phyloP scores from a whole-genome alignment of 192 early-diverging fungal species.

The Podila clonocystis region DNA sequence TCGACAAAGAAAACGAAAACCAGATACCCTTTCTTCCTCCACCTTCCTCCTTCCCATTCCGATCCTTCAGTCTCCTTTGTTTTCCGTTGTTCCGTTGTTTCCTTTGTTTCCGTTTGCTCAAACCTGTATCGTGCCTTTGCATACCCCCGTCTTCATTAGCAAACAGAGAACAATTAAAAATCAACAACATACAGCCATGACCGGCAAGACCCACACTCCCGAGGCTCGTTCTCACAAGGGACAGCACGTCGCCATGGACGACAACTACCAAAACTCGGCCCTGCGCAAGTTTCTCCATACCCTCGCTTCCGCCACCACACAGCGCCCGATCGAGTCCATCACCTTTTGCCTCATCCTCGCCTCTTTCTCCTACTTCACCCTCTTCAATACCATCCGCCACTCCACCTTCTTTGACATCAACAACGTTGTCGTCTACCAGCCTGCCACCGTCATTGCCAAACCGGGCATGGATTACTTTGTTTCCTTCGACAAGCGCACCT shows the following conservation, averaged over 20 bases:
- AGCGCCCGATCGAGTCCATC: conserved; percentile 86
- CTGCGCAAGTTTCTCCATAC: conserved; percentile 42
- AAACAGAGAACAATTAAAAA: background rate
- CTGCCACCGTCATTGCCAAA: conserved; percentile 53
- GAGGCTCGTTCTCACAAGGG: conserved; percentile 21
- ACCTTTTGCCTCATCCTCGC: conserved; percentile 74
- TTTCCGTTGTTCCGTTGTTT: no score
- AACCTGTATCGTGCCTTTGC: no score
- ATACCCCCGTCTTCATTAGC: no score
- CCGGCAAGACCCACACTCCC: conserved; percentile 49
- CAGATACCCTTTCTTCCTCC: background rate
- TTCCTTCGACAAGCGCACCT: conserved; percentile 54
- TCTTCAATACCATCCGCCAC: conserved; percentile 75
- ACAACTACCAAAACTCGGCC: conserved; percentile 38
- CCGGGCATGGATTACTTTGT: conserved; percentile 43
- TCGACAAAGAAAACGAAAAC: background rate
- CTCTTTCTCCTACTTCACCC: conserved; percentile 79
- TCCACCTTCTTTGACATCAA: conserved; percentile 68
- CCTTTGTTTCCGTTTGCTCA: no score
- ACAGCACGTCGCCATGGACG: conserved; percentile 23
- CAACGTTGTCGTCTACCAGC: conserved; percentile 52
- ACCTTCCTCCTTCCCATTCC: background rate
- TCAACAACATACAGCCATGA: conserved; percentile 7
- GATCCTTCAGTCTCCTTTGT: background rate
- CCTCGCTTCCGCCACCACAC: conserved; percentile 50